These are phyloP conservation scores for Quillaja saponaria DNA, from an alignment of 306 rosid genomes.

Conservation along the genomic window DNA sequence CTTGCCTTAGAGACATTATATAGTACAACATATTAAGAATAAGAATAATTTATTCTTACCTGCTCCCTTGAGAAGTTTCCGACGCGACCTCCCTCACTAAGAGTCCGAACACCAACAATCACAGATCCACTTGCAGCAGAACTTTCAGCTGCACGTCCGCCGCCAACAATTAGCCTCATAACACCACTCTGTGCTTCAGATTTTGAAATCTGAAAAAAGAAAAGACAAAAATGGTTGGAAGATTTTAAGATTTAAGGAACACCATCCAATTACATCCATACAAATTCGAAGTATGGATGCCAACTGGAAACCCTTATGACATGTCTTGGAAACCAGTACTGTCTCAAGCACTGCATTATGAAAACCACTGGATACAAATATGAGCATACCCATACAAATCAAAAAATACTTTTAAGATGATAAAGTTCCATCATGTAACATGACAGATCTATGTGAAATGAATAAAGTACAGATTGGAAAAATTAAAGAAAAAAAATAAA, in stretches of 20 bases:
- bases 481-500: slow-evolving; percentile 16
- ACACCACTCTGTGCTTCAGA: slow-evolving; percentile 92
- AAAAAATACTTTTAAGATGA: background rate
- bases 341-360: slow-evolving; percentile 4
- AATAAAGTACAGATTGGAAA: slow-evolving; percentile 5
- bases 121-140: slow-evolving; percentile 83
- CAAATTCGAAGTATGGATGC: too few relatives aligned
- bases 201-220: slow-evolving; percentile 67
- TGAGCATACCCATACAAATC: slow-evolving; percentile 12
- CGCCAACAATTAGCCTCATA: slow-evolving; percentile 97
- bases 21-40: too few relatives aligned
- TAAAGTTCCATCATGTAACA: background rate
- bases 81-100: slow-evolving; percentile 99
- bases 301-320: too few relatives aligned
- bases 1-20: too few relatives aligned
- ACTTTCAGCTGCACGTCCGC: slow-evolving; percentile 95
- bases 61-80: slow-evolving; percentile 98
- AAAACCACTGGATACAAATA: slow-evolving; percentile 17
- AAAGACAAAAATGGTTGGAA: slow-evolving; percentile 10
- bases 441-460: slow-evolving; percentile 9
- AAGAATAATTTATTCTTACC: slow-evolving; percentile 36
- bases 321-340: background rate
- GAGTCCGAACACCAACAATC: slow-evolving; percentile 97
- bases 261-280: too few relatives aligned
- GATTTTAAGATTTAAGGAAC: slow-evolving; percentile 12